Percentiles rank a stretch among this genome's conserved stretches.
Evolutionary conservation across 495 filamentous ascomycete species (phyloP).

Genomic region (Aspergillus nidulans): DNA sequence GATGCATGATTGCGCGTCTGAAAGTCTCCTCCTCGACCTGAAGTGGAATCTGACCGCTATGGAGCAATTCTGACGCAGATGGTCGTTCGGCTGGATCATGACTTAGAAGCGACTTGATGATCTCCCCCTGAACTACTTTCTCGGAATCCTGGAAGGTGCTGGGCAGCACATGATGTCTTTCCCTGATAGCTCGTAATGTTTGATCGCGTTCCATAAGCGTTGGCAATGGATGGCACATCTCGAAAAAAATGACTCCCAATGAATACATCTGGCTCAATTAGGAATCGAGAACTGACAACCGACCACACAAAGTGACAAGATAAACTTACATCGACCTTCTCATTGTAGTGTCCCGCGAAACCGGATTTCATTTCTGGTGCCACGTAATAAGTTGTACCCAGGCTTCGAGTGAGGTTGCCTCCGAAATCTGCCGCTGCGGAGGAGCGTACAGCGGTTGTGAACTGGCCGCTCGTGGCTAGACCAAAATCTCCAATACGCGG

Average conservation of each 20-base stretch:
- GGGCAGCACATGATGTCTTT: conserved; percentile 65
- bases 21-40: conserved; percentile 92
- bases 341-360: conserved; percentile 71
- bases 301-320: no score
- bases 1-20: conserved; percentile 68
- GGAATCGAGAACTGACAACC: background rate
- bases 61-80: conserved; percentile 77
- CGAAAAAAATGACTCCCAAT: conserved; percentile 94
- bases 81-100: conserved; percentile 79
- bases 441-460: conserved; percentile 48
- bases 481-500: conserved; percentile 97
- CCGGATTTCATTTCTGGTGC: conserved; percentile 81
- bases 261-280: conserved; percentile 74
- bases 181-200: conserved; percentile 65
- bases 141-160: conserved; percentile 69
- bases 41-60: conserved; percentile 81
- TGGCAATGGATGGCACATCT: conserved; percentile 84
- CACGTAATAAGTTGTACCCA: conserved; percentile 93
- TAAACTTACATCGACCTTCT: conserved; percentile 79
- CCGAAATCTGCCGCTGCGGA: conserved; percentile 43
- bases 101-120: conserved; percentile 74
- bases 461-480: conserved; percentile 83
- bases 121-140: conserved; percentile 65
- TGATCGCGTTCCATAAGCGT: conserved; percentile 85
- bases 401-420: conserved; percentile 71